Evolutionary conservation across 2,329 filamentous ascomycete genomes (phyloP).

Genomic region (Nakataea oryzae): DNA sequence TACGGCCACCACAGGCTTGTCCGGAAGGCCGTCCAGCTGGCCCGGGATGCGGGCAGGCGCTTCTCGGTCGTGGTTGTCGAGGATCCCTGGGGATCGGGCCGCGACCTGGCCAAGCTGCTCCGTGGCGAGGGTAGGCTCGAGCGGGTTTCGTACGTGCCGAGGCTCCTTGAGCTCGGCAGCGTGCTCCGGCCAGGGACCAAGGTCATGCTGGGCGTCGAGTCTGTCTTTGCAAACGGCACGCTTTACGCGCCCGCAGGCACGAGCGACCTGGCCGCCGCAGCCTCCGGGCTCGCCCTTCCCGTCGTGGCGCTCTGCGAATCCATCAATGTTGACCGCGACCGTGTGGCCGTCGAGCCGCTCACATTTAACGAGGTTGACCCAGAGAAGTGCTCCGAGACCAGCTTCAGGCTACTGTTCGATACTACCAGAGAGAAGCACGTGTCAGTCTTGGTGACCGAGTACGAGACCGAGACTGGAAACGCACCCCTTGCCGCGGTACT

Average conservation of each 20-base stretch:
- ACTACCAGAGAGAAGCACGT: constrained; percentile 82
- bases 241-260: constrained; percentile 85
- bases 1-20: constrained; percentile 82
- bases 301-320: constrained; percentile 89
- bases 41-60: constrained; percentile 56
- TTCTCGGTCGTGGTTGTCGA: constrained; percentile 85
- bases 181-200: constrained; percentile 53
- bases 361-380: constrained; percentile 87
- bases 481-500: constrained; percentile 80
- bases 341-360: constrained; percentile 83
- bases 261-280: constrained; percentile 75
- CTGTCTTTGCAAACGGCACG: constrained; percentile 90
- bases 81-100: constrained; percentile 44
- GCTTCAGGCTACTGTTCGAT: constrained; percentile 71
- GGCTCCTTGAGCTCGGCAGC: constrained; percentile 63
- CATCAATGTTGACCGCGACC: constrained; percentile 81
- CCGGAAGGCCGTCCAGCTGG: constrained; percentile 68
- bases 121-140: constrained; percentile 45
- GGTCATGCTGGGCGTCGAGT: constrained; percentile 79
- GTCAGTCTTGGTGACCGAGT: constrained; percentile 82
- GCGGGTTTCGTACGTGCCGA: constrained; percentile 69
- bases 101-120: constrained; percentile 58
- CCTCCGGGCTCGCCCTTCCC: constrained; percentile 62
- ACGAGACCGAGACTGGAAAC: constrained; percentile 83
- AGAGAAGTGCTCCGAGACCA: constrained; percentile 49